Evolutionary conservation across 306 rosid genomes (phyloP).

Genomic region (Vigna reflexopilosa): DNA sequence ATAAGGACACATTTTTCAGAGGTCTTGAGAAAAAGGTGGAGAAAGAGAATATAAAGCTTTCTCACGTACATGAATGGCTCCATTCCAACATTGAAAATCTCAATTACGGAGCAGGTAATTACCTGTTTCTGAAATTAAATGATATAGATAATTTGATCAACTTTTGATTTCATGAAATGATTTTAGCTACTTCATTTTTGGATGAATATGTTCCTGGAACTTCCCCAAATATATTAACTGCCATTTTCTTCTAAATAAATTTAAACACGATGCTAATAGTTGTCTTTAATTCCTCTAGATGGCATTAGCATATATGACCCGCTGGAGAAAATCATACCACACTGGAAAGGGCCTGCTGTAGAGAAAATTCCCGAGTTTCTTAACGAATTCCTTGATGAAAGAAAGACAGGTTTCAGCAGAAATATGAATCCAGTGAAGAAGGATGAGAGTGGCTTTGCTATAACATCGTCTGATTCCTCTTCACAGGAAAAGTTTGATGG

Average conservation of each 20-base stretch:
- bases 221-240: slow-evolving; percentile 29
- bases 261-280: slow-evolving; percentile 42
- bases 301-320: slow-evolving; percentile 91
- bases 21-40: slow-evolving; percentile 89
- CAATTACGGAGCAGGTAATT: slow-evolving; percentile 88
- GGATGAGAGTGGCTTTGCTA: slow-evolving; percentile 49
- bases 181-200: slow-evolving; percentile 10
- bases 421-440: slow-evolving; percentile 55
- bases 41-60: slow-evolving; percentile 75
- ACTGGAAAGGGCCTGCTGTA: slow-evolving; percentile 83
- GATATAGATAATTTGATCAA: slow-evolving; percentile 24
- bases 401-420: slow-evolving; percentile 51
- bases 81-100: slow-evolving; percentile 93
- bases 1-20: slow-evolving; percentile 70
- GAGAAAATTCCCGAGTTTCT: slow-evolving; percentile 78
- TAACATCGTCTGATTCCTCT: slow-evolving; percentile 54
- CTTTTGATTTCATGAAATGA: slow-evolving; percentile 33
- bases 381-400: slow-evolving; percentile 62
- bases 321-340: slow-evolving; percentile 86
- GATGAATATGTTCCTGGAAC: slow-evolving; percentile 13
- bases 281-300: slow-evolving; percentile 54
- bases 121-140: slow-evolving; percentile 37
- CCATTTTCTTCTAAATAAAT: slow-evolving; percentile 30
- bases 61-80: slow-evolving; percentile 78
- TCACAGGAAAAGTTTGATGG: slow-evolving; percentile 45